phyloP scores from a whole-genome alignment of 2,329 filamentous ascomycete genomes.

The Phoma sp. region DNA sequence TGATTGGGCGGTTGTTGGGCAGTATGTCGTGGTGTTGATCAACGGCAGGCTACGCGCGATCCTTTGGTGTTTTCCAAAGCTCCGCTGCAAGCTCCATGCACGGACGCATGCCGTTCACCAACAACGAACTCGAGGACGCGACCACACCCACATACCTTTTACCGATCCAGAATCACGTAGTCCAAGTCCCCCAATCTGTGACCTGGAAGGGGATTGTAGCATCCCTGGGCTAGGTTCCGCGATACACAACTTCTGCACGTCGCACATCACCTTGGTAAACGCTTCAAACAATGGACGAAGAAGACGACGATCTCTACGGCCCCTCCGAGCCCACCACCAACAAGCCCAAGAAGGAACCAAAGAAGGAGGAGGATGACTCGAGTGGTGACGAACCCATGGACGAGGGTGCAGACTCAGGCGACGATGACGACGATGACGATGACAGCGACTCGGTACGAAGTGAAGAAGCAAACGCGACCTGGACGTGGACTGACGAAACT shows the following conservation, averaged over 20 bases:
- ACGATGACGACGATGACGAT: slow-evolving; percentile 56
- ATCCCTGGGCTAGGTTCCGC: not conserved
- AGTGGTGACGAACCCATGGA: slow-evolving; percentile 56
- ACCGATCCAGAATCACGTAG: not conserved
- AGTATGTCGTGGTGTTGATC: slow-evolving; percentile 1
- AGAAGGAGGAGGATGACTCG: slow-evolving; percentile 40
- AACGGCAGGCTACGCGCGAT: slow-evolving; percentile 1
- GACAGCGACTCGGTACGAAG: slow-evolving; percentile 53
- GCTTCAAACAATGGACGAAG: slow-evolving; percentile 55
- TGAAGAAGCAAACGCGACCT: not conserved
- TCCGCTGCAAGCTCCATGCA: slow-evolving; percentile 17
- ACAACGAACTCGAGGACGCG: slow-evolving; percentile 2
- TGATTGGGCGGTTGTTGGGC: not conserved
- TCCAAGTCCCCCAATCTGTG: not conserved
- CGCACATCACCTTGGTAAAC: not conserved
- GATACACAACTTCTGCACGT: not conserved
- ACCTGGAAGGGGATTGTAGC: not conserved
- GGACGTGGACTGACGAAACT: slow-evolving; percentile 33
- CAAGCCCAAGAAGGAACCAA: slow-evolving; percentile 32
- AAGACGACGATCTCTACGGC: slow-evolving; percentile 61
- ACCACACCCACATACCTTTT: not conserved
- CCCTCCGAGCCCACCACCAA: slow-evolving; percentile 40
- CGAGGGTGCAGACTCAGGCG: slow-evolving; percentile 53
- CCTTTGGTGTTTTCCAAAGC: slow-evolving; percentile 13
- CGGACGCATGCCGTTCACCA: slow-evolving; percentile 27